These are phyloP conservation scores for Closterium sp. DNA, from an alignment of 139 green algal species.

Conservation along the genomic window DNA sequence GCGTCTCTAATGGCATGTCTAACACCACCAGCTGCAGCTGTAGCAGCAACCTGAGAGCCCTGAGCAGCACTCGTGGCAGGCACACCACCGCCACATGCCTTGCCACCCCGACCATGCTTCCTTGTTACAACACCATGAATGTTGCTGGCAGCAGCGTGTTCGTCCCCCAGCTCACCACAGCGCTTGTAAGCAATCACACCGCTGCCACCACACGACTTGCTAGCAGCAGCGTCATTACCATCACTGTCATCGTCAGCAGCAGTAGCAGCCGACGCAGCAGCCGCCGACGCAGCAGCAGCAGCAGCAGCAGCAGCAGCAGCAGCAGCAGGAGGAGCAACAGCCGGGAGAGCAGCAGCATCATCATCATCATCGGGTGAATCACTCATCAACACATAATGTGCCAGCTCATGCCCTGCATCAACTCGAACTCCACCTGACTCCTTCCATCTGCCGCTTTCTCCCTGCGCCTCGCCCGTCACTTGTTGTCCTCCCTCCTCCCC, in stretches of 20 bases:
- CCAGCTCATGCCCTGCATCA: background rate
- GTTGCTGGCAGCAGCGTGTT: background rate
- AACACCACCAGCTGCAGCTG: no score
- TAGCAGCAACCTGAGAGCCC: background rate
- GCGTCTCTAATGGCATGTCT: no score
- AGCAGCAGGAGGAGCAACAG: background rate
- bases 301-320: background rate
- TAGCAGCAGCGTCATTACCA: background rate
- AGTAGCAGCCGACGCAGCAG: no score
- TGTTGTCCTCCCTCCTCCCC: no score
- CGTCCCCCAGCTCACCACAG: no score
- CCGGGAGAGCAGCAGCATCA: background rate
- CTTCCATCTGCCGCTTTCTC: no score
- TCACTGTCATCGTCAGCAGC: background rate
- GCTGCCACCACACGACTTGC: background rate
- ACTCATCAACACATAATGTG: background rate
- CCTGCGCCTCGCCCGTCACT: no score
- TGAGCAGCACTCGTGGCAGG: background rate
- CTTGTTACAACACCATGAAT: background rate
- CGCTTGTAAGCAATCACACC: no score
- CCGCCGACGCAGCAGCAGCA: background rate
- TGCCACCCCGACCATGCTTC: background rate
- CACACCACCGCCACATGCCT: background rate
- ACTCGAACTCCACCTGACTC: no score
- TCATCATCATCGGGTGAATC: background rate